A percentile compares a stretch with the other conserved stretches of the same genome.
Conservation (phyloP, 306 rosid species). For the Argentina anserina region DNA sequence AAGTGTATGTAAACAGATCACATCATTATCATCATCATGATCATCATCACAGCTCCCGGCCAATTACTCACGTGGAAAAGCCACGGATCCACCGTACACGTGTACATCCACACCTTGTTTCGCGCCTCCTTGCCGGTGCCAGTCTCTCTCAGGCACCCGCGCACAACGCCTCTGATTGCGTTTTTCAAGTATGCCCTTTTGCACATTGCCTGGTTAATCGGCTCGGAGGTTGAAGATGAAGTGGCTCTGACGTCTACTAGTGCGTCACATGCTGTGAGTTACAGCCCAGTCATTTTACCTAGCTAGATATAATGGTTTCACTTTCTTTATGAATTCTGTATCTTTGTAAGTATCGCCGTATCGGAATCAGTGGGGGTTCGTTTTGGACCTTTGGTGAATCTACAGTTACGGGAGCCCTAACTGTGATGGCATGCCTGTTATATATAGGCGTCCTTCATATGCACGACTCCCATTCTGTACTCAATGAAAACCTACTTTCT, state of each 20-base stretch:
- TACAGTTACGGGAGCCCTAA: not conserved
- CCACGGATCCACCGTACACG: conserved; percentile 4
- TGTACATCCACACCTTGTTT: conserved; percentile 17
- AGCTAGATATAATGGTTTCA: not conserved
- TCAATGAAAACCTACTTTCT: not conserved
- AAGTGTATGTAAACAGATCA: not conserved
- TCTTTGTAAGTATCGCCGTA: no score
- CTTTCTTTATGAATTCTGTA: not conserved
- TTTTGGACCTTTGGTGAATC: not conserved
- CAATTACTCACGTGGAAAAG: conserved; percentile 13
- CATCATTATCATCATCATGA: not conserved
- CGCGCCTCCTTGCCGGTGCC: conserved; percentile 14
- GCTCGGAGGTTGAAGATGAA: not conserved
- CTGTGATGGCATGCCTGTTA: not conserved
- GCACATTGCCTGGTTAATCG: not conserved
- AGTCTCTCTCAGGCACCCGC: conserved; percentile 1
- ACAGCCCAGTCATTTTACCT: not conserved
- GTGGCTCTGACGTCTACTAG: conserved; percentile 28
- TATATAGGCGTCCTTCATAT: not conserved
- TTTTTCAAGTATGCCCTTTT: not conserved
- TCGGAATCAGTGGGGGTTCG: not conserved
- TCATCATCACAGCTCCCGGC: not conserved
- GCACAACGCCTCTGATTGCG: not conserved
- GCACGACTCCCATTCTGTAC: not conserved
- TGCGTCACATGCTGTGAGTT: not conserved